These are phyloP conservation scores for Myriosclerotinia curreyana DNA, from an alignment of 2,329 filamentous ascomycete genomes.

Conservation along the genomic window DNA sequence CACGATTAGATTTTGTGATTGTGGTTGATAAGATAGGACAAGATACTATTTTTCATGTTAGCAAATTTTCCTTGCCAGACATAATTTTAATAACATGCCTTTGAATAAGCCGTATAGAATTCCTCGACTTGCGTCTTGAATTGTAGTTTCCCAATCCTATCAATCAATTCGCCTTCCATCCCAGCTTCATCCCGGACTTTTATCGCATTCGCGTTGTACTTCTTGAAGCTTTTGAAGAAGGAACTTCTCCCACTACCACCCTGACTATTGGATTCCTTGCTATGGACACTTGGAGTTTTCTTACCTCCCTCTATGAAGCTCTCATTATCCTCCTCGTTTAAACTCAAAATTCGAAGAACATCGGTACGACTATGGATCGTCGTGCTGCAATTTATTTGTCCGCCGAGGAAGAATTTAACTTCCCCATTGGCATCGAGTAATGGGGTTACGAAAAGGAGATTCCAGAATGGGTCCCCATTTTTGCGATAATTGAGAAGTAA, in stretches of 20 bases:
- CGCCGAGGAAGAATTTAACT: conserved; percentile 53
- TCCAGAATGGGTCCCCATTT: conserved; percentile 54
- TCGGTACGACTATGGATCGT: conserved; percentile 51
- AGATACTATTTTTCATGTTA: conserved; percentile 39
- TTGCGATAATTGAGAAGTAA: conserved; percentile 52
- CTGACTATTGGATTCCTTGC: conserved; percentile 12
- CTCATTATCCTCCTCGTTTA: conserved; percentile 39
- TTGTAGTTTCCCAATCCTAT: conserved; percentile 40
- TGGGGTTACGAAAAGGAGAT: conserved; percentile 53
- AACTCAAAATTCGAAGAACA: conserved; percentile 49
- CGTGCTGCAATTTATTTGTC: conserved; percentile 56
- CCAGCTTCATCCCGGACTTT: conserved; percentile 38
- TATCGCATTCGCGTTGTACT: conserved; percentile 26
- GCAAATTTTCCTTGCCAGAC: not conserved
- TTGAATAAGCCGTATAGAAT: conserved; percentile 47
- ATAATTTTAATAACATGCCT: conserved; percentile 30
- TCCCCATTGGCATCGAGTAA: conserved; percentile 49
- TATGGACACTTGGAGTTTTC: conserved; percentile 25
- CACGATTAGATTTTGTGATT: conserved; percentile 41
- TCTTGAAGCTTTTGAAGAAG: conserved; percentile 36
- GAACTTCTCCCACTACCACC: conserved; percentile 24
- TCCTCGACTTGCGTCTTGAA: conserved; percentile 43
- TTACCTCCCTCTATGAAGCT: conserved; percentile 28
- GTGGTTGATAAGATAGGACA: conserved; percentile 40
- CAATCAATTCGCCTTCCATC: conserved; percentile 44